These are phyloP conservation scores for Kuraishia borneana DNA, from an alignment of 805 yeast species.

Conservation along the genomic window DNA sequence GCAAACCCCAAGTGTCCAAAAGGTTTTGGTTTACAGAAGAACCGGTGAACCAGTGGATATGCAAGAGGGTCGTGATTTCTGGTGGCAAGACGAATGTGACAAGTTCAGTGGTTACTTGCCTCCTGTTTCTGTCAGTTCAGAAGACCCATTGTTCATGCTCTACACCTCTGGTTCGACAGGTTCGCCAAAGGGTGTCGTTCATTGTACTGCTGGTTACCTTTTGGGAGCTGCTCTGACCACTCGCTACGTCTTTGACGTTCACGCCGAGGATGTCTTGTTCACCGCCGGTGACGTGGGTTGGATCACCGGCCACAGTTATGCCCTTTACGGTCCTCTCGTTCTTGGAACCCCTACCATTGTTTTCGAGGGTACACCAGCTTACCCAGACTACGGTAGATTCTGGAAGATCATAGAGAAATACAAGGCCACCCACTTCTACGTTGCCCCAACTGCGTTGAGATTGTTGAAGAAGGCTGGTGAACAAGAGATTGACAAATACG, in stretches of 20 bases:
- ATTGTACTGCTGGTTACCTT: slow-evolving; percentile 88
- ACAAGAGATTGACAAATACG: slow-evolving; percentile 67
- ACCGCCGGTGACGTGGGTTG: slow-evolving; percentile 99
- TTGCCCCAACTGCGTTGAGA: slow-evolving; percentile 97
- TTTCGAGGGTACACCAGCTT: slow-evolving; percentile 96
- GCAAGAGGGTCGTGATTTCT: slow-evolving; percentile 72
- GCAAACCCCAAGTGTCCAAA: slow-evolving; percentile 62
- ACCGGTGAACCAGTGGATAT: slow-evolving; percentile 74
- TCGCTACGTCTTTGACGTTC: slow-evolving; percentile 88
- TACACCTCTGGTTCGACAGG: slow-evolving; percentile 99
- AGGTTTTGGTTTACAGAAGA: slow-evolving; percentile 81
- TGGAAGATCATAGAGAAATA: slow-evolving; percentile 93
- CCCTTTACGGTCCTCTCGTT: slow-evolving; percentile 84
- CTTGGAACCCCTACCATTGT: slow-evolving; percentile 86
- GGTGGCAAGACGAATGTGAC: slow-evolving; percentile 89
- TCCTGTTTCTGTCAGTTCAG: slow-evolving; percentile 78
- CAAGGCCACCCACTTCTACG: slow-evolving; percentile 91
- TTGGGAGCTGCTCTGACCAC: slow-evolving; percentile 89
- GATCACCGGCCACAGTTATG: slow-evolving; percentile 98
- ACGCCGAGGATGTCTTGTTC: slow-evolving; percentile 76
- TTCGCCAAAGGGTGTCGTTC: slow-evolving; percentile 96
- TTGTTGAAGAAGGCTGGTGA: slow-evolving; percentile 79
- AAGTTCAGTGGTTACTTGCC: slow-evolving; percentile 81
- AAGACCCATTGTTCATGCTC: slow-evolving; percentile 90
- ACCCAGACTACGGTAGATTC: slow-evolving; percentile 89